phyloP scores from a whole-genome alignment of 2,329 filamentous ascomycete genomes.

The Alternaria consortialis region DNA sequence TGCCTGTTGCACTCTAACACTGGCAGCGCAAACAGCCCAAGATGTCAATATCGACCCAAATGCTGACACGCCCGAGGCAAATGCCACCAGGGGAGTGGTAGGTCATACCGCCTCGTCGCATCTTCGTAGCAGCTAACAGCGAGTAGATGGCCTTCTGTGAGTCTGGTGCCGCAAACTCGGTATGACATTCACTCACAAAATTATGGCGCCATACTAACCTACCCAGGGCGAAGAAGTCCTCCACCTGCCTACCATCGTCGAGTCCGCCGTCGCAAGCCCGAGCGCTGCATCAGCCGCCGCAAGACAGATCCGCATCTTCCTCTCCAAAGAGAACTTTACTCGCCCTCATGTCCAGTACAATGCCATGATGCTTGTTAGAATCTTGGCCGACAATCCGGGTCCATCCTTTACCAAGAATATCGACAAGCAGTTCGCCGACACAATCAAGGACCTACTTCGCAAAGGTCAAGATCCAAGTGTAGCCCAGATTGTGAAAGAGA shows the following conservation, averaged over 20 bases:
- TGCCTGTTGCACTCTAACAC: conserved; percentile 12
- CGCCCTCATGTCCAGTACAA: conserved; percentile 87
- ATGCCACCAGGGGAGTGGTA: conserved; percentile 73
- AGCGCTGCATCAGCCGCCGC: conserved; percentile 84
- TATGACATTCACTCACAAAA: conserved; percentile 20
- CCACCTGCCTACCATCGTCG: conserved; percentile 91
- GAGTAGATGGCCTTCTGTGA: conserved; percentile 81
- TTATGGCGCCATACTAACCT: conserved; percentile 22
- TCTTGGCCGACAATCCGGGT: conserved; percentile 91
- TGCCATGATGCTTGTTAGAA: conserved; percentile 92
- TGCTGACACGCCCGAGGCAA: conserved; percentile 72
- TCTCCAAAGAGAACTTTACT: conserved; percentile 73
- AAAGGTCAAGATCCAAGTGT: conserved; percentile 77
- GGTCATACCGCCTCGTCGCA: conserved; percentile 43
- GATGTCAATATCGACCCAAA: conserved; percentile 39
- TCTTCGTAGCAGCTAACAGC: conserved; percentile 18
- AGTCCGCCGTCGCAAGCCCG: conserved; percentile 91
- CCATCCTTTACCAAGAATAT: conserved; percentile 89
- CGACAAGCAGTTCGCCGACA: conserved; percentile 82
- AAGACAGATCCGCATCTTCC: conserved; percentile 79
- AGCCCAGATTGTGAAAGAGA: conserved; percentile 87
- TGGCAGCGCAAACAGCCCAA: conserved; percentile 35
- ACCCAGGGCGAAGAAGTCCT: conserved; percentile 86
- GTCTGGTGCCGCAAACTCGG: conserved; percentile 67
- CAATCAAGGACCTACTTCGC: conserved; percentile 77